phyloP scores from a whole-genome alignment of 1,139 yeast species.

The Suhomyces bolitotheri region DNA sequence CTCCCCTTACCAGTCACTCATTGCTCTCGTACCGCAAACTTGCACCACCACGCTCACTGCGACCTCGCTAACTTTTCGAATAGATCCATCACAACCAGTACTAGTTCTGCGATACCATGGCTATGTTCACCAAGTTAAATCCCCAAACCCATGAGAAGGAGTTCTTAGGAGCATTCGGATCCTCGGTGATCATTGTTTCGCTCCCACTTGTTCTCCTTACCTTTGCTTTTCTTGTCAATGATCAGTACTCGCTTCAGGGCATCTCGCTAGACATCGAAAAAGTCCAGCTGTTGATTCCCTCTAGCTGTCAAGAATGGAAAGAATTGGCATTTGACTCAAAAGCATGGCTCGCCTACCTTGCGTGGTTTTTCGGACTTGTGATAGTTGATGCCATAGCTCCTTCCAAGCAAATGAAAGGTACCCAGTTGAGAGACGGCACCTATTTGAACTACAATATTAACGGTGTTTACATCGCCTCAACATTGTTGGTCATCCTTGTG shows the following conservation, averaged over 20 bases:
- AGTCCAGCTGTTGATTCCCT: conserved; percentile 32
- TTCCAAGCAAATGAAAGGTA: conserved; percentile 68
- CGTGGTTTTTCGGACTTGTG: conserved; percentile 73
- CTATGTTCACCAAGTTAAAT: conserved; percentile 44
- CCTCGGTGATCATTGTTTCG: conserved; percentile 61
- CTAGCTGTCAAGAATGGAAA: conserved; percentile 24
- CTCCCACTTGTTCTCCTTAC: conserved; percentile 64
- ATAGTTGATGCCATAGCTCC: conserved; percentile 69
- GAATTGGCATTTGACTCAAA: conserved; percentile 35
- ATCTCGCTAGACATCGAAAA: conserved; percentile 39
- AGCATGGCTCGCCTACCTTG: conserved; percentile 65
- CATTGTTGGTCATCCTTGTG: conserved; percentile 47
- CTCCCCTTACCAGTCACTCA: too few relatives aligned
- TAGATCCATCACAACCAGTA: too few relatives aligned
- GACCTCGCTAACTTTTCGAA: too few relatives aligned
- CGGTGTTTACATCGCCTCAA: conserved; percentile 59
- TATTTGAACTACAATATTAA: conserved; percentile 74
- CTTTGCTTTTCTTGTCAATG: conserved; percentile 60
- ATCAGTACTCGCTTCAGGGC: conserved; percentile 55
- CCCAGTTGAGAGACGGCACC: conserved; percentile 73
- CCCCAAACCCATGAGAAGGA: conserved; percentile 73
- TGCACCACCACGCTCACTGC: too few relatives aligned
- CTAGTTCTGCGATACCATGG: too few relatives aligned
- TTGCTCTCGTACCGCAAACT: too few relatives aligned
- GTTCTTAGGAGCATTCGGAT: conserved; percentile 79